Evolutionary conservation across 2,329 filamentous ascomycete genomes (phyloP), one percentile per base, ranked within the genome.

Genomic region (Colletotrichum acutatum): DNA sequence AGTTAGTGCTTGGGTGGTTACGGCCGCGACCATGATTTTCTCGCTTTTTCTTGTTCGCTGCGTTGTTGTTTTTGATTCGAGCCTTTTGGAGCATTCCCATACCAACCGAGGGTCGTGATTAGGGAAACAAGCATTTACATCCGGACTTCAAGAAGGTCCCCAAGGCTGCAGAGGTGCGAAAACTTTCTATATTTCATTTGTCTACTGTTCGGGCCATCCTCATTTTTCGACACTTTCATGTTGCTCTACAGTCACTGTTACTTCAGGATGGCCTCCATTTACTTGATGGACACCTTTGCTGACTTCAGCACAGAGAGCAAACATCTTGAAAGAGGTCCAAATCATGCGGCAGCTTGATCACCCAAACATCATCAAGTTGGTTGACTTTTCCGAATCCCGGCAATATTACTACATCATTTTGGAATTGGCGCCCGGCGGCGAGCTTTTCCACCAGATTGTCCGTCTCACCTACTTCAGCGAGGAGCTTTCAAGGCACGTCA

Each of bases 331-430:
- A 85, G 97, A 99, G 83, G 97, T 99, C 16, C 94, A 98, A 79
- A 99, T 99, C 78, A 99, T 99, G 96, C 94, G 95, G 75, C 94
- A 97, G 79, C 88, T 99, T 60, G 95, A 98, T 76, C 97, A 99
- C 78, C 95, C 96, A 74, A 98, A 98, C 81, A 97, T 99, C 74
- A 91, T 98, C 82, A 96, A 95, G 81, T 90, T 99, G 71, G 89
- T 98, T 78, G 95, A 98, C 79, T 98, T 98, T 80, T 93, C 93
- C 75, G 97, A 99, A 83, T 97, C 95, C 1, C 90, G 90, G 71
- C 95, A 98, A 82, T 98, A 98, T 82, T 98, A 98, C 84, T 99
- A 97, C 85, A 98, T 99, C 77, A 92, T 99, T 56, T 90, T 99
- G 53, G 97, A 99, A 84, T 89, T 98, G 56, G 97, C 96, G 71